These are phyloP conservation scores for Puccinia coronata DNA, from an alignment of 1,284 basidiomycete genomes.

Conservation along the genomic window DNA sequence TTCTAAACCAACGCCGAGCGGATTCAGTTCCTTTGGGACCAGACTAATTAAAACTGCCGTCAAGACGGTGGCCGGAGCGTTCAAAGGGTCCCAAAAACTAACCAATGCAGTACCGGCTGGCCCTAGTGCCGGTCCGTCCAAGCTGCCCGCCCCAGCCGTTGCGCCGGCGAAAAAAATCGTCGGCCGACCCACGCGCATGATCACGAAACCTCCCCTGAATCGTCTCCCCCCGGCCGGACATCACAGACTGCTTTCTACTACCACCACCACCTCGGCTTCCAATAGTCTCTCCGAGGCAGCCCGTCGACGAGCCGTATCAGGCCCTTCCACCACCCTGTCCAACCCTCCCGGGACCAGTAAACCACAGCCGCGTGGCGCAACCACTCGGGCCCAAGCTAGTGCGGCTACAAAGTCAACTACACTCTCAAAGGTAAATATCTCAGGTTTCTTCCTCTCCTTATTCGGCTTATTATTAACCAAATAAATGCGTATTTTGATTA, in stretches of 20 bases:
- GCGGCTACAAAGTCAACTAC: background rate
- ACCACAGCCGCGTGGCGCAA: background rate
- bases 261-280: background rate
- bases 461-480: background rate
- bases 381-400: background rate
- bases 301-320: conserved; percentile 1
- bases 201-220: background rate
- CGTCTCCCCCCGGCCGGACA: conserved; percentile 19
- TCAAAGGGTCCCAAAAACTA: conserved; percentile 14
- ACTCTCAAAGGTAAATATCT: conserved; percentile 19
- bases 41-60: conserved; percentile 24
- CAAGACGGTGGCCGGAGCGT: conserved; percentile 20
- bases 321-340: background rate
- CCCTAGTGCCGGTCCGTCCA: conserved; percentile 11
- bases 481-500: background rate
- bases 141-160: background rate
- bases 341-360: background rate
- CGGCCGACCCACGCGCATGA: background rate
- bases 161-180: background rate
- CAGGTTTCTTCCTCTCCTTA: background rate
- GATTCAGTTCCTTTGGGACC: conserved; percentile 33
- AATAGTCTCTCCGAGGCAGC: background rate
- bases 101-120: conserved; percentile 7
- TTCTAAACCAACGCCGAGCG: conserved; percentile 22
- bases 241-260: background rate